Conservation (phyloP, 116 monocot genomes). For the Posidonia oceanica region DNA sequence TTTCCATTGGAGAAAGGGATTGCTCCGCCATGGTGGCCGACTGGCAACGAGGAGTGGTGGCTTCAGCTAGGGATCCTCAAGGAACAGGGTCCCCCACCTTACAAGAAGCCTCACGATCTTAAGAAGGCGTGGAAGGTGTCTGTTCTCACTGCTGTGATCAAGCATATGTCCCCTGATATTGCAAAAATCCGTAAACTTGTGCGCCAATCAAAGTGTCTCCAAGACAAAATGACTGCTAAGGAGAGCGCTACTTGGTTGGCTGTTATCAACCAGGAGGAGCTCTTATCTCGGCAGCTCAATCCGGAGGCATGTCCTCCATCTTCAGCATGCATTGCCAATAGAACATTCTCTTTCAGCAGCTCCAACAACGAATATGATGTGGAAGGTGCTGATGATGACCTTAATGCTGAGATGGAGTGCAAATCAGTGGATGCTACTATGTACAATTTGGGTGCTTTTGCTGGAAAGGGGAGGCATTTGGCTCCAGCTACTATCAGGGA, state of each 20-base stretch:
- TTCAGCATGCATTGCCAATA: neutral
- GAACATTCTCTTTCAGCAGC: conserved; percentile 18
- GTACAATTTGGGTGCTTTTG: conserved; percentile 7
- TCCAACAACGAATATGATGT: conserved; percentile 38
- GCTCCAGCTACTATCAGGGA: conserved; percentile 7
- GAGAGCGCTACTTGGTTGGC: conserved; percentile 64
- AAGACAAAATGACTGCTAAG: conserved; percentile 89
- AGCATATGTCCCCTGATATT: conserved; percentile 74
- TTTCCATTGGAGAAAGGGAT: conserved; percentile 75
- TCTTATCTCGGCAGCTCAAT: conserved; percentile 23
- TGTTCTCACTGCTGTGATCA: conserved; percentile 64
- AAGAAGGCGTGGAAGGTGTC: conserved; percentile 81
- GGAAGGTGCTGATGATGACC: conserved; percentile 22
- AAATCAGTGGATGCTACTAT: conserved; percentile 6
- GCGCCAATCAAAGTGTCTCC: conserved; percentile 68
- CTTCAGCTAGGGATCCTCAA: conserved; percentile 33
- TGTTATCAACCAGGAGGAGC: conserved; percentile 60
- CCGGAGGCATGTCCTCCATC: conserved; percentile 31
- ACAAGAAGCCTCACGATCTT: conserved; percentile 81
- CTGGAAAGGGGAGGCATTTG: conserved; percentile 4
- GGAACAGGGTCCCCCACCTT: conserved; percentile 52
- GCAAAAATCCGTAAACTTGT: conserved; percentile 59
- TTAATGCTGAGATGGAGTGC: conserved; percentile 9
- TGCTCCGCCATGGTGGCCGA: conserved; percentile 85
- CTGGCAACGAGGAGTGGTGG: conserved; percentile 77